A percentile compares a stretch with the other conserved stretches of the same genome.
These are phyloP conservation scores for Boletus rubroflammeus DNA, from an alignment of 768 basidiomycete species.

Conservation along the genomic window DNA sequence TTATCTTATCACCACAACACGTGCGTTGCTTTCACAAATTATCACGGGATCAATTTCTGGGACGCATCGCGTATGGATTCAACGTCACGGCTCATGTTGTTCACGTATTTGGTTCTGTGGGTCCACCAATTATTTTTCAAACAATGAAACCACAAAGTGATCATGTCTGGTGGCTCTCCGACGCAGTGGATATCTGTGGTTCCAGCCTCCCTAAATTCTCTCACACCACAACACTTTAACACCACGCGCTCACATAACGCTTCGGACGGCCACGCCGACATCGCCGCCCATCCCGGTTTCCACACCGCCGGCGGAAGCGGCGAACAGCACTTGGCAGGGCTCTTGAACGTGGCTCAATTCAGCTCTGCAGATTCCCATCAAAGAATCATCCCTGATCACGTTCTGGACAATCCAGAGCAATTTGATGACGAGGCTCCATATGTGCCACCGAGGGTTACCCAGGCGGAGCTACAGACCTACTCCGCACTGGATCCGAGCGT, in stretches of 20 bases:
- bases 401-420: conserved; percentile 15
- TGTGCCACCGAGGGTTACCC: conserved; percentile 25
- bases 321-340: conserved; percentile 7
- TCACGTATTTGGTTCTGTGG: conserved; percentile 33
- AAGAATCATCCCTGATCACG: conserved; percentile 5
- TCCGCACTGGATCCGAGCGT: conserved; percentile 13
- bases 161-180: conserved; percentile 25
- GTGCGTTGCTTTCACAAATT: neutral
- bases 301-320: conserved; percentile 13
- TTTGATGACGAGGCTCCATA: conserved; percentile 31
- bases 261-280: conserved; percentile 21
- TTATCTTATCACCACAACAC: conserved; percentile 27
- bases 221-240: conserved; percentile 12
- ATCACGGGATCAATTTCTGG: conserved; percentile 10
- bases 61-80: conserved; percentile 14
- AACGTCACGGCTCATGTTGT: conserved; percentile 19
- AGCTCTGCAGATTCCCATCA: conserved; percentile 11
- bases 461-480: conserved; percentile 16
- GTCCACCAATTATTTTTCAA: conserved; percentile 29
- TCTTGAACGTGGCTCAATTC: conserved; percentile 9
- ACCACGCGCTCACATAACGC: conserved; percentile 13
- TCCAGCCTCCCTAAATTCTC: conserved; percentile 8
- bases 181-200: conserved; percentile 12
- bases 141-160: conserved; percentile 25
- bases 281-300: conserved; percentile 13